Conservation (phyloP, 2,329 filamentous ascomycete genomes). For the Corinectria fuckeliana region DNA sequence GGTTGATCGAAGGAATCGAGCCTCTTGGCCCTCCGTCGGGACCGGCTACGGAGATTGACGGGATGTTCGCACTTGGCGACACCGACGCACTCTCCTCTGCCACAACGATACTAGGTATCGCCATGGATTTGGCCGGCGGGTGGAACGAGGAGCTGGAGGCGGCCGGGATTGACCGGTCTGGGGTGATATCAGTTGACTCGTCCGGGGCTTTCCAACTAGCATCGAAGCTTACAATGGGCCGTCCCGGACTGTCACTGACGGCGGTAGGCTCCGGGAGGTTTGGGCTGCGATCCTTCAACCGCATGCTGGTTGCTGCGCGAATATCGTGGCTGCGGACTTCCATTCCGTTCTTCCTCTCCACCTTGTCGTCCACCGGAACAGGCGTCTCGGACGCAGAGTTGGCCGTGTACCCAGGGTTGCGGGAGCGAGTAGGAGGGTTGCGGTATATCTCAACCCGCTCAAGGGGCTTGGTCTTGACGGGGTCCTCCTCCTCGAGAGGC, state of each 20-base stretch:
- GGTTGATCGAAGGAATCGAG: constrained; percentile 47
- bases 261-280: constrained; percentile 88
- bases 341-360: constrained; percentile 75
- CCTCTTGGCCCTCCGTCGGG: constrained; percentile 31
- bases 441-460: constrained; percentile 77
- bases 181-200: constrained; percentile 71
- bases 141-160: constrained; percentile 34
- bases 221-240: constrained; percentile 98
- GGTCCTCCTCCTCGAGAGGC: constrained; percentile 48
- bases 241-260: constrained; percentile 87
- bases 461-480: constrained; percentile 44
- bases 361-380: constrained; percentile 47
- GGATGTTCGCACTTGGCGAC: constrained; percentile 40
- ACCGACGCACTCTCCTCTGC: constrained; percentile 52
- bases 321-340: constrained; percentile 90
- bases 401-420: constrained; percentile 78
- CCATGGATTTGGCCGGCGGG: constrained; percentile 45
- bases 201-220: constrained; percentile 79
- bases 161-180: constrained; percentile 47
- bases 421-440: constrained; percentile 83
- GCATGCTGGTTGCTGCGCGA: constrained; percentile 88
- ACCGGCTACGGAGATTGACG: constrained; percentile 46
- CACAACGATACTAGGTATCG: constrained; percentile 63
- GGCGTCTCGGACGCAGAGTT: constrained; percentile 56
- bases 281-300: constrained; percentile 81